These are phyloP conservation scores for Xanthoconium separans DNA, from an alignment of 1,284 basidiomycete genomes.

Conservation along the genomic window DNA sequence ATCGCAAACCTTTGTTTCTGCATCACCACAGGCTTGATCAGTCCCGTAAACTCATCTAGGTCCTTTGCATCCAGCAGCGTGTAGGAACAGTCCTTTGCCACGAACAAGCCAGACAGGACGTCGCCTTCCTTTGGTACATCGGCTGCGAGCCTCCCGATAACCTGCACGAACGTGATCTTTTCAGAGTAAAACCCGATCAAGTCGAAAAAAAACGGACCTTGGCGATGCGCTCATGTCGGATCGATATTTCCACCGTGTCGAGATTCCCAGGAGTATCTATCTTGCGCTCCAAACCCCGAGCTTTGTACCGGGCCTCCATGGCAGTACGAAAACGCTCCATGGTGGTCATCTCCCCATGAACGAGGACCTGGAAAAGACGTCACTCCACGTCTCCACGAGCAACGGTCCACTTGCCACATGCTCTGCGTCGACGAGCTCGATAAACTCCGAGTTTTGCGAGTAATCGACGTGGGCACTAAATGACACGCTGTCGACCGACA, in stretches of 20 bases:
- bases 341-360: conserved; percentile 92
- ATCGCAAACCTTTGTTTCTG: conserved; percentile 86
- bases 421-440: conserved; percentile 89
- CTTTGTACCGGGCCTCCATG: conserved; percentile 83
- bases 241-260: conserved; percentile 84
- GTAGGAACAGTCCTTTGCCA: conserved; percentile 95
- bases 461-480: conserved; percentile 99
- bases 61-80: conserved; percentile 92
- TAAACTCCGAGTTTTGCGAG: conserved; percentile 94
- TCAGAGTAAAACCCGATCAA: not conserved
- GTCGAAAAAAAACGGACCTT: conserved; percentile 65
- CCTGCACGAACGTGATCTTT: conserved; percentile 45
- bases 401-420: conserved; percentile 70
- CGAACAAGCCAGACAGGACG: conserved; percentile 78
- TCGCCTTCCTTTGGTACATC: conserved; percentile 69
- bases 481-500: conserved; percentile 95
- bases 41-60: conserved; percentile 88
- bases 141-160: conserved; percentile 86
- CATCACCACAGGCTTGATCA: conserved; percentile 82
- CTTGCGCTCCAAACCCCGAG: conserved; percentile 89
- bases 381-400: not conserved
- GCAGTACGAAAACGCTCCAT: conserved; percentile 90
- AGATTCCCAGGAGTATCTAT: conserved; percentile 94
- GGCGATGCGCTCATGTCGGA: conserved; percentile 91
- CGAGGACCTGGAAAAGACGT: conserved; percentile 64